Percentiles rank a stretch among this genome's conserved stretches.
Evolutionary conservation across 768 basidiomycete species (phyloP).

Genomic region (Thelephora ganbajun): DNA sequence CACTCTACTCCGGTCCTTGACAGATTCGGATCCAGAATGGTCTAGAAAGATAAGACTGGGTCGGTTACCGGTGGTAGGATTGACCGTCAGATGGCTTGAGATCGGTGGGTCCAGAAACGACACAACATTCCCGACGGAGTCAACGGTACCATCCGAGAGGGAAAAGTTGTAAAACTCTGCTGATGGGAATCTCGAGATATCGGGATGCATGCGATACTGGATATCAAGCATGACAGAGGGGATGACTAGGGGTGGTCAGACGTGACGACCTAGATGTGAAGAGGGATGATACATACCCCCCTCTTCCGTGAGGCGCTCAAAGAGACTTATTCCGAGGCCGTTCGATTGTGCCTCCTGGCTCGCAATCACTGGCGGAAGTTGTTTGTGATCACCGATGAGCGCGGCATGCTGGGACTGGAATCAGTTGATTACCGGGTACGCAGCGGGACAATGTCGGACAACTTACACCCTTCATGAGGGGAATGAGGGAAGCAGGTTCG

Average conservation of each 20-base stretch:
- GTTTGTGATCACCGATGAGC: conserved; percentile 95
- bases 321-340: conserved; percentile 70
- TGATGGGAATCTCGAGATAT: conserved; percentile 78
- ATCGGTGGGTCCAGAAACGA: conserved; percentile 46
- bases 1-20: conserved; percentile 56
- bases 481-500: conserved; percentile 82
- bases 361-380: conserved; percentile 78
- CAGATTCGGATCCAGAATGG: conserved; percentile 56
- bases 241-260: conserved; percentile 32
- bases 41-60: conserved; percentile 72
- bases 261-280: background rate
- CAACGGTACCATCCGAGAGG: conserved; percentile 66
- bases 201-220: conserved; percentile 96
- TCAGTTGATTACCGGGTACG: conserved; percentile 6
- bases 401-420: conserved; percentile 65
- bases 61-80: conserved; percentile 24
- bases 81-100: conserved; percentile 34
- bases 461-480: conserved; percentile 88
- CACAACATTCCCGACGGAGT: conserved; percentile 28
- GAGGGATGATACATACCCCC: conserved; percentile 34
- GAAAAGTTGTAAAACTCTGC: conserved; percentile 65
- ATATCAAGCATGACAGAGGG: conserved; percentile 85
- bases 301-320: conserved; percentile 82
- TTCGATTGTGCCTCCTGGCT: conserved; percentile 60
- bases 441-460: conserved; percentile 4